phyloP scores from a whole-genome alignment of 2,329 filamentous ascomycete species.

The Botrytis squamosa region DNA sequence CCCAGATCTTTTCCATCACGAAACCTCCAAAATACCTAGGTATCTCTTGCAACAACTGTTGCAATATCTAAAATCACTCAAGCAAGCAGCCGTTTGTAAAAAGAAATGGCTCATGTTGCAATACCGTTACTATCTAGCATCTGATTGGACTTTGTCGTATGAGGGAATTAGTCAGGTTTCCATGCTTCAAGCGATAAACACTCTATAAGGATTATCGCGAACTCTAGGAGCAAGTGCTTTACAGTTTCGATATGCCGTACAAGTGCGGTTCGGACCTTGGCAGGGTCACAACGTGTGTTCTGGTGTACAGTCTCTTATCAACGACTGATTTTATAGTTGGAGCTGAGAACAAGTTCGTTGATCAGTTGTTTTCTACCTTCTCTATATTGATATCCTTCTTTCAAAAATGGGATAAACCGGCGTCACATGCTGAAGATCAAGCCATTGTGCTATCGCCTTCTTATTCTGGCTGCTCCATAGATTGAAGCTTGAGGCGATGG shows the following conservation, averaged over 20 bases:
- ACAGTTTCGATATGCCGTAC: constrained; percentile 13
- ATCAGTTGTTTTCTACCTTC: constrained; percentile 6
- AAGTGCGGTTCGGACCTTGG: constrained; percentile 10
- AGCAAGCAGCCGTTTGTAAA: not conserved
- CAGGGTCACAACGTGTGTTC: constrained; percentile 3
- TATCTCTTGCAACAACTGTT: not conserved
- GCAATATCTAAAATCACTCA: not conserved
- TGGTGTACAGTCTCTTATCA: constrained; percentile 9
- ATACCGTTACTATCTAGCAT: not conserved
- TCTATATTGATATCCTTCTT: not conserved
- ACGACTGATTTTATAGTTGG: constrained; percentile 9
- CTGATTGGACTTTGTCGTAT: not conserved
- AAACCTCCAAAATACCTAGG: not conserved
- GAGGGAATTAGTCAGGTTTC: constrained; percentile 14
- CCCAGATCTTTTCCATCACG: not conserved
- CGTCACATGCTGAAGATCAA: constrained; percentile 9
- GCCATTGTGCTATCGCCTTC: not conserved
- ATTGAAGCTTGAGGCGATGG: not conserved
- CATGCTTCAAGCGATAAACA: not conserved
- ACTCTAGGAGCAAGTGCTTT: constrained; percentile 16
- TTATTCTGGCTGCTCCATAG: not conserved
- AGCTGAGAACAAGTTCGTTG: constrained; percentile 6
- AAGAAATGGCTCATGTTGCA: constrained; percentile 19
- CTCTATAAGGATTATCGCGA: constrained; percentile 3
- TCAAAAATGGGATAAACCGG: constrained; percentile 4